Evolutionary conservation across 306 rosid species (phyloP).

Genomic region (Inga leiocalycina): DNA sequence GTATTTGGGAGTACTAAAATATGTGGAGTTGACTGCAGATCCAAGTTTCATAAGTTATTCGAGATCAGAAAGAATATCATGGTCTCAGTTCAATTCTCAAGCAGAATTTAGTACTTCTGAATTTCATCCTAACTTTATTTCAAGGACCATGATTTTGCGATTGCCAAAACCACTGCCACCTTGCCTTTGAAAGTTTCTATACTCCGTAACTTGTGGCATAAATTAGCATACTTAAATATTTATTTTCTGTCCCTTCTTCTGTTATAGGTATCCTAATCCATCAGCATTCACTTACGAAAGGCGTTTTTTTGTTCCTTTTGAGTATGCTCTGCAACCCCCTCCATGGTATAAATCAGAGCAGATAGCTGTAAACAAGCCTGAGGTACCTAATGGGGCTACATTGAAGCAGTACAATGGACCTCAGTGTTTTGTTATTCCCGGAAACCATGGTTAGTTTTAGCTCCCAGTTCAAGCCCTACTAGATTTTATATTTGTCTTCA

Average conservation of each 20-base stretch:
- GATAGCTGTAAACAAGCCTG: constrained; percentile 88
- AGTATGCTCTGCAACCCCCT: constrained; percentile 96
- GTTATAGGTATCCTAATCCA: constrained; percentile 90
- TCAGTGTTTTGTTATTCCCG: constrained; percentile 93
- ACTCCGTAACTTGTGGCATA: too few species aligned
- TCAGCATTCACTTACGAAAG: constrained; percentile 89
- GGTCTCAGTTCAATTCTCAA: too few species aligned
- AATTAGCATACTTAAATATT: neutral
- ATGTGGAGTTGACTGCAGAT: too few species aligned
- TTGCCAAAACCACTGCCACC: too few species aligned
- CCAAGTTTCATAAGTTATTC: too few species aligned
- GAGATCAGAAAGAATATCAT: too few species aligned
- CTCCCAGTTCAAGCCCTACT: constrained; percentile 20
- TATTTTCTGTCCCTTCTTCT: constrained; percentile 26
- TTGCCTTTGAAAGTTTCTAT: too few species aligned
- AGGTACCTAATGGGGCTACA: constrained; percentile 69
- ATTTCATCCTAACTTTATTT: too few species aligned
- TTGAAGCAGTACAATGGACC: constrained; percentile 83
- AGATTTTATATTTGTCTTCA: constrained; percentile 25
- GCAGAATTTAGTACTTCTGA: too few species aligned
- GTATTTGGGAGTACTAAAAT: neutral
- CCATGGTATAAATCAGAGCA: constrained; percentile 74
- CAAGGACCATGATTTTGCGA: too few species aligned
- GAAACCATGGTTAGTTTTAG: constrained; percentile 87
- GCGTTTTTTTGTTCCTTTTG: constrained; percentile 91